phyloP scores from a whole-genome alignment of 257 asterid genomes.

The Marsdenia floribunda region DNA sequence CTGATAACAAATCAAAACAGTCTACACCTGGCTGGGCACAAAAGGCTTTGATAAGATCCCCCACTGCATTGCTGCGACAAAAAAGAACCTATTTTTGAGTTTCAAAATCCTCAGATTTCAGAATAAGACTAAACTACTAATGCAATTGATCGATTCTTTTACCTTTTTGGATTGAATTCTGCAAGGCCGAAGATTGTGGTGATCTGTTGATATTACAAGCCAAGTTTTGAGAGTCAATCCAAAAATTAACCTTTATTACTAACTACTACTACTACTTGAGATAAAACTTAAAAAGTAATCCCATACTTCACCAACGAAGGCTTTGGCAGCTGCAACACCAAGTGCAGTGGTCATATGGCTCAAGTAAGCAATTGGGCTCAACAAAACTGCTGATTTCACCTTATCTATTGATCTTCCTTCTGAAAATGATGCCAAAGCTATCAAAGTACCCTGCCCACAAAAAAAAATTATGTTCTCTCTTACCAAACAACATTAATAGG shows the following conservation, averaged over 20 bases:
- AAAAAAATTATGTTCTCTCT: neutral
- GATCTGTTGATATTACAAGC: slow-evolving; percentile 36
- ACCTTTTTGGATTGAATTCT: slow-evolving; percentile 78
- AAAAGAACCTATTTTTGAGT: neutral
- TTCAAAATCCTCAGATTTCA: neutral
- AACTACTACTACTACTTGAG: too few relatives aligned
- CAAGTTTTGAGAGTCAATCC: neutral
- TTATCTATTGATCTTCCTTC: slow-evolving; percentile 59
- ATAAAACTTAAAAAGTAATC: too few relatives aligned
- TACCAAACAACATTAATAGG: too few relatives aligned
- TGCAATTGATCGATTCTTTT: neutral
- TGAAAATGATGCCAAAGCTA: slow-evolving; percentile 72
- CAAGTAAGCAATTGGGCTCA: slow-evolving; percentile 80
- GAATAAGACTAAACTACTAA: neutral
- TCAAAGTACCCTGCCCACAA: slow-evolving; percentile 72
- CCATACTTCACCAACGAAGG: slow-evolving; percentile 74
- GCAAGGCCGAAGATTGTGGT: slow-evolving; percentile 59
- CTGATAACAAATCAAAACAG: slow-evolving; percentile 57
- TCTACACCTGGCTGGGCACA: slow-evolving; percentile 47
- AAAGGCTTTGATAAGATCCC: slow-evolving; percentile 33
- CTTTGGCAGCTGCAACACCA: slow-evolving; percentile 46
- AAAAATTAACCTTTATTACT: too few relatives aligned
- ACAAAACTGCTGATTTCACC: slow-evolving; percentile 69
- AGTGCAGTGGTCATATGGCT: slow-evolving; percentile 73
- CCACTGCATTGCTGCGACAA: slow-evolving; percentile 29